These are phyloP conservation scores for Phalaenopsis hybrid DNA, from an alignment of 116 monocot species.

Conservation along the genomic window DNA sequence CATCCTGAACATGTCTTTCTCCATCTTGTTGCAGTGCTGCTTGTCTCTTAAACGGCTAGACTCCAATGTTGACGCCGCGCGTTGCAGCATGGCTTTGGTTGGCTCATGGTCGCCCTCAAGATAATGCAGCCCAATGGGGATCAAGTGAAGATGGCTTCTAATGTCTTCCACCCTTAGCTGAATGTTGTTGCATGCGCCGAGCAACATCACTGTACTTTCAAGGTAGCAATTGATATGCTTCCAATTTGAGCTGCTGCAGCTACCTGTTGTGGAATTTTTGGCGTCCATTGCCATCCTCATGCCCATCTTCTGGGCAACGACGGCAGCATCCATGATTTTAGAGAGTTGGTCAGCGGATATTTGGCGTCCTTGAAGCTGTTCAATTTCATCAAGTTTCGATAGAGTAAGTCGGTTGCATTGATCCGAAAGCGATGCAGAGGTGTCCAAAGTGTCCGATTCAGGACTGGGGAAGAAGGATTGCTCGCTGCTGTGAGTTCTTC, in stretches of 20 bases:
- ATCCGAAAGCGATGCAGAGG: no score
- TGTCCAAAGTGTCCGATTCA: no score
- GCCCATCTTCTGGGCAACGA: neutral
- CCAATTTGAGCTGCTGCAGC: neutral
- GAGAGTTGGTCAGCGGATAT: neutral
- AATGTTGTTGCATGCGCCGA: conserved; percentile 25
- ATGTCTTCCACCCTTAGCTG: conserved; percentile 13
- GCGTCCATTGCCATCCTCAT: no score
- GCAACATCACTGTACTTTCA: conserved; percentile 19
- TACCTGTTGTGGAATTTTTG: no score
- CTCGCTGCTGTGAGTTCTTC: neutral
- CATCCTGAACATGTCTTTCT: conserved; percentile 20
- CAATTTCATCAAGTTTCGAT: neutral
- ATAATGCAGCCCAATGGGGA: conserved; percentile 16
- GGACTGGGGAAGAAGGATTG: no score
- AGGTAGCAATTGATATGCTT: conserved; percentile 17
- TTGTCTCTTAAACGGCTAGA: conserved; percentile 17
- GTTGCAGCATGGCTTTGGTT: conserved; percentile 4
- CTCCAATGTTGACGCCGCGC: conserved; percentile 11
- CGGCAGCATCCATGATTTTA: neutral
- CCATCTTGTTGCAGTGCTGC: conserved; percentile 5
- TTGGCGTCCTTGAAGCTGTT: neutral
- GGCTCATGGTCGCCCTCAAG: conserved; percentile 15
- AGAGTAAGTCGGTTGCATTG: no score
- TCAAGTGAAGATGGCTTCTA: conserved; percentile 1